Evolutionary conservation across 192 early-diverging fungal genomes (phyloP), one percentile per base, ranked within the genome.

Genomic region (Linderina pennispora): DNA sequence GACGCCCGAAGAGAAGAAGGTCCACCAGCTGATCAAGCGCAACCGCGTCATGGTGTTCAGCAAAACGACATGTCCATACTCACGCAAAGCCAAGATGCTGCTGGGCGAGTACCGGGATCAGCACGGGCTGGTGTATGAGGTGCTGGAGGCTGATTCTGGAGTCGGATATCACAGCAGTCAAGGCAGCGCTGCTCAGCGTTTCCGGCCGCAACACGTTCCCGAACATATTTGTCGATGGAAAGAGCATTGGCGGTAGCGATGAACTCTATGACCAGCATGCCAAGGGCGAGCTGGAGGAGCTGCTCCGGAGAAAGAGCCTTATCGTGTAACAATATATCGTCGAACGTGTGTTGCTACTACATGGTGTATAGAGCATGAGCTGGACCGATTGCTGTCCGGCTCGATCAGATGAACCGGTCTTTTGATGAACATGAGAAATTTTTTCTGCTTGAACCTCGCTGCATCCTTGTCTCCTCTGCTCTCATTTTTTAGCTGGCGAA

Each of bases 31-130:
- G 11, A 52, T 71, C 44, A 51, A 38, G 52, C 46, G 45, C 38
- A 53, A 55, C 55, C 59, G 67, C 16, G 67, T 71, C 8, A 71
- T 71, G 59, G 79, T 93, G 26, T 91, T 91, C 53, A 84, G 83
- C 56, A 95, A 85, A 69, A 65, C 78, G 7, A 79, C 76, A 51
- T 89, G 84, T 62, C 84, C 84, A 37, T 89, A 84, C 65, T 85
- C 83, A 48, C 40, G 40, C 13, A 65, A 49, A 15, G 77, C 87
- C 42, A 85, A 85, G 77, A 23, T 21, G 4, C 49, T 80, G 25
- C 62, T 88, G 9, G 36, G 44, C 8, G 14, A 62, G 48, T 63
- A 63, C 48, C 55, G 40, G 18, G 48, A 60, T 13, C 45, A 55
- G 7, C 62, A 40, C 20, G 65, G 71, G 3, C 66, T 75, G 23